These are phyloP conservation scores for Zygnema circumcarinatum DNA, from an alignment of 139 green algal genomes.

Conservation along the genomic window DNA sequence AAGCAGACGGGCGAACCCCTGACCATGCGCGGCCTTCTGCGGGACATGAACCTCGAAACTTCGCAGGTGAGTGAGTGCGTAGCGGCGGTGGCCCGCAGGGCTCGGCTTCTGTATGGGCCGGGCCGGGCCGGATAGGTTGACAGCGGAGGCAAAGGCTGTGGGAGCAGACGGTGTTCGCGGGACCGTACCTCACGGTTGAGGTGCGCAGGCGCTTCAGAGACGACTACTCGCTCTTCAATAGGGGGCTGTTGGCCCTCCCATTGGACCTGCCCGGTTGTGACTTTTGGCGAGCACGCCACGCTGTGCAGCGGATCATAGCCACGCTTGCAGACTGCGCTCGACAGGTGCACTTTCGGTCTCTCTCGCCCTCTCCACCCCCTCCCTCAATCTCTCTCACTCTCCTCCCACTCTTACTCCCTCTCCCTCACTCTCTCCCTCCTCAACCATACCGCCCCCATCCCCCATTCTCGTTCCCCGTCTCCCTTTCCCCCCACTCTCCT, in stretches of 20 bases:
- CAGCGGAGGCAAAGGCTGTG: slow-evolving; percentile 67
- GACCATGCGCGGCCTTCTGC: slow-evolving; percentile 56
- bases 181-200: slow-evolving; percentile 79
- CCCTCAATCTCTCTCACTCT: too few species aligned
- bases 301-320: slow-evolving; percentile 72
- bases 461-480: too few species aligned
- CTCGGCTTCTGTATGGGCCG: not conserved
- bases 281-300: slow-evolving; percentile 76
- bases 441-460: too few species aligned
- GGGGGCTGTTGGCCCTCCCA: slow-evolving; percentile 80
- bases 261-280: slow-evolving; percentile 81
- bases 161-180: slow-evolving; percentile 88
- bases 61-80: not conserved
- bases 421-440: too few species aligned
- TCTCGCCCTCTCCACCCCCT: too few species aligned
- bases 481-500: too few species aligned
- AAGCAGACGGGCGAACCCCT: slow-evolving; percentile 55
- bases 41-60: slow-evolving; percentile 49
- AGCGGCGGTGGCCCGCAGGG: not conserved
- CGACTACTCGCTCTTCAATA: slow-evolving; percentile 79
- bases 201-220: slow-evolving; percentile 70
- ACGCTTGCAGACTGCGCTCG: slow-evolving; percentile 70
- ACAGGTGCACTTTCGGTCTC: slow-evolving; percentile 17
- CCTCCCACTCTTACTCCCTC: too few species aligned
- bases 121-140: slow-evolving; percentile 49